phyloP scores from a whole-genome alignment of 2,329 filamentous ascomycete genomes.

The Aphanocladium album region DNA sequence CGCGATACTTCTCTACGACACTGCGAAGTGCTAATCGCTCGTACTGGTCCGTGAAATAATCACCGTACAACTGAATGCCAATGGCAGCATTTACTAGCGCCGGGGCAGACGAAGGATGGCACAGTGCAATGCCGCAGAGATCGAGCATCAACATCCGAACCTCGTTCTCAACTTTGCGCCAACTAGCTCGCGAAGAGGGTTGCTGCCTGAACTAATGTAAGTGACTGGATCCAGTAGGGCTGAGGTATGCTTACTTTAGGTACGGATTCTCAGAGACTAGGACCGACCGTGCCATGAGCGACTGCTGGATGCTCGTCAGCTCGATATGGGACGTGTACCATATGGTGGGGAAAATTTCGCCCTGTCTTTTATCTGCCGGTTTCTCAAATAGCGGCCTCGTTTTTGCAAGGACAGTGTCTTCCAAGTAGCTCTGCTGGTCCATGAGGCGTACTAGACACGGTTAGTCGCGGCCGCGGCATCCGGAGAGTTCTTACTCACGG shows the following conservation, averaged over 20 bases:
- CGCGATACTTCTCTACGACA: constrained; percentile 41
- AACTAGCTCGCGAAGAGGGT: constrained; percentile 25
- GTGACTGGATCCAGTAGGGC: not conserved
- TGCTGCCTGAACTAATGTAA: constrained; percentile 17
- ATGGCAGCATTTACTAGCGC: constrained; percentile 35
- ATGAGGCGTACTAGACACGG: constrained; percentile 27
- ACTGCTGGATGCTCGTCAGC: constrained; percentile 36
- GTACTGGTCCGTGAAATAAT: constrained; percentile 37
- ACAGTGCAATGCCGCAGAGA: constrained; percentile 36
- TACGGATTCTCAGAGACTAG: constrained; percentile 35
- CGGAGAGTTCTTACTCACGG: constrained; percentile 23
- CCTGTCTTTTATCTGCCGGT: constrained; percentile 30
- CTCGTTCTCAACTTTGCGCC: constrained; percentile 33
- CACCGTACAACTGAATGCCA: constrained; percentile 37
- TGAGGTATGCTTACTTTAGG: constrained; percentile 24
- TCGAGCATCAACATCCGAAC: constrained; percentile 33
- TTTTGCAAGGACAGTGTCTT: constrained; percentile 26
- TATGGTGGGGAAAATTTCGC: constrained; percentile 35
- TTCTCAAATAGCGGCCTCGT: constrained; percentile 31
- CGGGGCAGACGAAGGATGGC: constrained; percentile 32
- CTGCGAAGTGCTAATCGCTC: constrained; percentile 32
- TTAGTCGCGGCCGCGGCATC: not conserved
- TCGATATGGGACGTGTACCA: constrained; percentile 37
- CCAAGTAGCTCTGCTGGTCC: constrained; percentile 31
- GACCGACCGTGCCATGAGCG: constrained; percentile 35